Evolutionary conservation across 2,329 filamentous ascomycete species (phyloP), one percentile per base, ranked within the genome.

Genomic region (Stachybotrys chlorohalonatus): DNA sequence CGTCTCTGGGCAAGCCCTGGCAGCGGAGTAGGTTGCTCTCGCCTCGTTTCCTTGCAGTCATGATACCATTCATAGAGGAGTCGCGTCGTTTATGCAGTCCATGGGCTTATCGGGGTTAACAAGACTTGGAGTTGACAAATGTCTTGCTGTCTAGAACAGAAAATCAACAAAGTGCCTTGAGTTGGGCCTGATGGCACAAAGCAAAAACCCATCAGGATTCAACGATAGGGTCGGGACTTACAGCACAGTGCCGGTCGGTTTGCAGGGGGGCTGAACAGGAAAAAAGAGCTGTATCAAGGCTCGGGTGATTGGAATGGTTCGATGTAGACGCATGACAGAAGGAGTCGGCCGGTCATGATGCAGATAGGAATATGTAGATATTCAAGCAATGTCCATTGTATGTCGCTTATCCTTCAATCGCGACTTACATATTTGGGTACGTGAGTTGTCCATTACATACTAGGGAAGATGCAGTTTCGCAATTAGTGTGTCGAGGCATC

Each of bases 61-160:
- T 65, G 63, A 65, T 65, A 65, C 63, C 63, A 65, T 60, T 62
- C 58, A 64, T 65, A 63, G 61, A 64, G 59, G 62, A 65, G 60
- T 58, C 56, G 55, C 54, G 17, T 30, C 36, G 36, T 42, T 42
- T 13, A 9, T 11, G 15, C 50, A 45, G 24, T 11, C 32, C 50
- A 45, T 24, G 15, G 49, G 11, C 49, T 51, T 31, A 31, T 24
- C 24, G 13, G 36, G 36, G 8, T 13, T 42, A 42, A 42, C 36
- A 42, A 42, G 36, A 42, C 36, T 42, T 42, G 36, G 36, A 5
- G 3, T 13, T 42, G 36, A 42, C 36, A 42, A 13, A 9, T 49
- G 31, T 53, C 46, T 53, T 49, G 52, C 49, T 47, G 52, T 42
- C 36, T 42, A 42, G 13, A 42, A 42, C 36, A 42, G 36, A 42